These are phyloP conservation scores for Teunomyces funiuensis DNA, from an alignment of 805 yeast genomes.

Conservation along the genomic window DNA sequence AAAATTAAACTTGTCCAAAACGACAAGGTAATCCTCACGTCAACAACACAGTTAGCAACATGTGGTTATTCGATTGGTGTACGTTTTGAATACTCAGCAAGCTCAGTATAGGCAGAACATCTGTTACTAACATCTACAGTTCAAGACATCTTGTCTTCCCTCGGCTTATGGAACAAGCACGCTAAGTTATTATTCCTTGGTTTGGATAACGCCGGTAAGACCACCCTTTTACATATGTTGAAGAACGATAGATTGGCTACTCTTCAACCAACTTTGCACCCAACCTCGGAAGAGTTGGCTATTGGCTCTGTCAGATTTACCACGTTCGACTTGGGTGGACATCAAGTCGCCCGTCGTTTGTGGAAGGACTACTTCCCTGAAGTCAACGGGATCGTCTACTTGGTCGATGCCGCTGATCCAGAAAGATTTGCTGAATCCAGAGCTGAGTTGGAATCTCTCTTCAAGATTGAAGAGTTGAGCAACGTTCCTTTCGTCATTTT, in stretches of 20 bases:
- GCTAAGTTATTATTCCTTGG: conserved; percentile 48
- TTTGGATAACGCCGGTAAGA: conserved; percentile 48
- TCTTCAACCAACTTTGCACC: conserved; percentile 96
- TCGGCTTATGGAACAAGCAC: conserved; percentile 51
- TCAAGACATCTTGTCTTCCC: conserved; percentile 46
- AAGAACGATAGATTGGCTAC: conserved; percentile 96
- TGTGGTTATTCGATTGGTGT: conserved; percentile 43
- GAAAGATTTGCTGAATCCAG: conserved; percentile 93
- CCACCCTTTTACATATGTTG: conserved; percentile 48
- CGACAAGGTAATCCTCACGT: conserved; percentile 6
- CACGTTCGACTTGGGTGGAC: conserved; percentile 98
- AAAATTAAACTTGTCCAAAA: conserved; percentile 1
- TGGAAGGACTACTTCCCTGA: conserved; percentile 99
- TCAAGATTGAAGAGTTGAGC: conserved; percentile 86
- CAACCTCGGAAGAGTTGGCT: conserved; percentile 96
- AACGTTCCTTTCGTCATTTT: conserved; percentile 89
- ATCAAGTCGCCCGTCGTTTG: conserved; percentile 96
- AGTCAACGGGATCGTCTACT: conserved; percentile 93
- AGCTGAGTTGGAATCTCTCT: conserved; percentile 90
- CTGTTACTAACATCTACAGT: conserved; percentile 28
- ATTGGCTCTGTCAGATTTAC: conserved; percentile 96
- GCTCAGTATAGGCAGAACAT: conserved; percentile 3
- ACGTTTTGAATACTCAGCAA: conserved; percentile 19
- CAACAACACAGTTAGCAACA: conserved; percentile 9
- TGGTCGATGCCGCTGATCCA: conserved; percentile 96